phyloP scores from a whole-genome alignment of 2,329 filamentous ascomycete genomes.

The Calonectria pseudoreteaudii region DNA sequence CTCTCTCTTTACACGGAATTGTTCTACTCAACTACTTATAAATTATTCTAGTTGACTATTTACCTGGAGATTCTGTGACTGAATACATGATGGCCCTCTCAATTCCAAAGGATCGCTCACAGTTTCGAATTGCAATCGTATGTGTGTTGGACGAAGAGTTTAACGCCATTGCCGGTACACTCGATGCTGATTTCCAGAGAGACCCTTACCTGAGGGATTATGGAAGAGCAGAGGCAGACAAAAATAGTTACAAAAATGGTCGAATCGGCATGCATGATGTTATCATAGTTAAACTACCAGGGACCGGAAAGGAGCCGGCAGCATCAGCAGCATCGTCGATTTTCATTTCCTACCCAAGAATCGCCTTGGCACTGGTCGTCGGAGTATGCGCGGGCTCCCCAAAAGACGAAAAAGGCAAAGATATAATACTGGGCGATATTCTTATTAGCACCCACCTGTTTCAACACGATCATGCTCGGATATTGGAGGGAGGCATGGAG shows the following conservation, averaged over 20 bases:
- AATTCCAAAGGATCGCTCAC: background rate
- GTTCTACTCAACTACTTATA: too few relatives aligned
- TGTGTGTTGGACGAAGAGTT: background rate
- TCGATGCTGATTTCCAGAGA: background rate
- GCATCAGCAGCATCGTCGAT: background rate
- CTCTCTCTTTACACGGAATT: too few relatives aligned
- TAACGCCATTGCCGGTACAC: background rate
- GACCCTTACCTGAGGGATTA: background rate
- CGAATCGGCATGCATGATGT: background rate
- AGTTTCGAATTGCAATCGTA: background rate
- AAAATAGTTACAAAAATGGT: background rate
- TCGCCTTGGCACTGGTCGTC: background rate
- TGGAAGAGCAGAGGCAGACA: background rate
- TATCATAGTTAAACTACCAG: background rate
- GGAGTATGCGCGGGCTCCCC: background rate
- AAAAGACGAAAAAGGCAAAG: background rate
- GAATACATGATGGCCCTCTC: background rate
- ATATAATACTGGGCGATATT: background rate
- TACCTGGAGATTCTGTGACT: too few relatives aligned
- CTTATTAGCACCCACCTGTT: background rate
- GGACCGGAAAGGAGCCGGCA: background rate
- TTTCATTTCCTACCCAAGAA: background rate
- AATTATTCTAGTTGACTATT: too few relatives aligned
- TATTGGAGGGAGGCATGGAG: background rate
- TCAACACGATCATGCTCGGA: background rate